These are phyloP conservation scores for Fusarium nurragi DNA, from an alignment of 2,329 filamentous ascomycete genomes.

Conservation along the genomic window DNA sequence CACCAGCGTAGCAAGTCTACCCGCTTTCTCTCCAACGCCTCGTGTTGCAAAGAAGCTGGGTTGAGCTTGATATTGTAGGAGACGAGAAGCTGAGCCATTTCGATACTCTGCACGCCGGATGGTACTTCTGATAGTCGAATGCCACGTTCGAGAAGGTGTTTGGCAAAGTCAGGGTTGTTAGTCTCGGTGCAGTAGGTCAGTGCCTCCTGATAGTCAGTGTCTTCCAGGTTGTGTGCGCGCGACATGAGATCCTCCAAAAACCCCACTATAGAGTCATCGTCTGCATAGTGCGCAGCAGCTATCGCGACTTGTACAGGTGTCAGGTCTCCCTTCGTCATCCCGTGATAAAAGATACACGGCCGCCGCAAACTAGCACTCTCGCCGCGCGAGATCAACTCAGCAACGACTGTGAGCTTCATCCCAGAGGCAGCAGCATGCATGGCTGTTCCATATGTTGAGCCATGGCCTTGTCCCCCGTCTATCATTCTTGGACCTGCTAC, in stretches of 20 bases:
- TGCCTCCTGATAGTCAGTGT: neutral
- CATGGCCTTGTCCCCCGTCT: conserved; percentile 6
- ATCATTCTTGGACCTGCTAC: neutral
- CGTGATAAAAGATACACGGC: neutral
- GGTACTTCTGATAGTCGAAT: neutral
- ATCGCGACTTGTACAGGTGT: conserved; percentile 9
- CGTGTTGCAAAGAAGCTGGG: neutral
- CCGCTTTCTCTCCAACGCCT: neutral
- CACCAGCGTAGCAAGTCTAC: conserved; percentile 7
- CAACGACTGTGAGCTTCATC: accelerated
- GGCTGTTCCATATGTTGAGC: neutral
- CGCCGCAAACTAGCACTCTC: neutral
- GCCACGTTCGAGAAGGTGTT: neutral
- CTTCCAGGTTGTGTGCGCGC: neutral
- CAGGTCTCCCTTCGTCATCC: accelerated
- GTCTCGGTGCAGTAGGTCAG: neutral
- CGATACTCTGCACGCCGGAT: accelerated
- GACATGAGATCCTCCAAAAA: neutral
- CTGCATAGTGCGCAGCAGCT: too few relatives aligned
- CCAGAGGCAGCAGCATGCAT: conserved; percentile 16
- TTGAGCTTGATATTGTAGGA: neutral
- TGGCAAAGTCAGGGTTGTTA: neutral
- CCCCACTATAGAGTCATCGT: accelerated
- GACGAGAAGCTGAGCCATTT: conserved; percentile 3
- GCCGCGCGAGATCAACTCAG: neutral